Evolutionary conservation across 179 eudicot genomes (phyloP).

Genomic region (Corrigiola litoralis): DNA sequence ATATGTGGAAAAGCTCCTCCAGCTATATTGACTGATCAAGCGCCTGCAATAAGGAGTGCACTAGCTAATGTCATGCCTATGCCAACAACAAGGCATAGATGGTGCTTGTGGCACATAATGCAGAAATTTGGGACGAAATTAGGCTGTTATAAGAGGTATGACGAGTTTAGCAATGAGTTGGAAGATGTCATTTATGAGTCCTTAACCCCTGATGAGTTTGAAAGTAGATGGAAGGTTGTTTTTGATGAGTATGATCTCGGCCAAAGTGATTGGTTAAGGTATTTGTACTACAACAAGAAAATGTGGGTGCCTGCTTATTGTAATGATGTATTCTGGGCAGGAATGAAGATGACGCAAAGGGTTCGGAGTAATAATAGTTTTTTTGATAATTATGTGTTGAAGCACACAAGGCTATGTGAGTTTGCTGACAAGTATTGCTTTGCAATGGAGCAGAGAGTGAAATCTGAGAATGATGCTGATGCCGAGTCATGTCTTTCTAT

Average conservation of each 20-base stretch:
- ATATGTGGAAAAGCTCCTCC: conserved; percentile 25
- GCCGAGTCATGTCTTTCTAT: too few relatives aligned
- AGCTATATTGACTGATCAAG: conserved; percentile 23
- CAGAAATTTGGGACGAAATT: background rate
- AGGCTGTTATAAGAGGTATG: background rate
- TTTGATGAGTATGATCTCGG: background rate
- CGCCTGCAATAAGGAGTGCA: conserved; percentile 15
- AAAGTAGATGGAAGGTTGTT: background rate
- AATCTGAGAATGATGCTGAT: background rate
- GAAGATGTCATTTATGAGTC: background rate
- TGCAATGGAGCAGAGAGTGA: background rate
- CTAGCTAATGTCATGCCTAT: conserved; percentile 16
- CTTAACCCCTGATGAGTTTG: background rate
- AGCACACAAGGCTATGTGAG: background rate
- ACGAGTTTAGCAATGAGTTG: background rate
- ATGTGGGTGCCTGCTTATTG: conserved; percentile 11
- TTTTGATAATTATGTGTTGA: conserved; percentile 2
- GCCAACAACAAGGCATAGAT: conserved; percentile 23
- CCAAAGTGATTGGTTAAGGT: background rate
- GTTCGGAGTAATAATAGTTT: background rate
- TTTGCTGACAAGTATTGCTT: background rate
- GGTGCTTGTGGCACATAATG: conserved; percentile 25
- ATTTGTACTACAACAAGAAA: too few relatives aligned
- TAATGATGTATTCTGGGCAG: background rate
- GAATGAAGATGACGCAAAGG: background rate